These are phyloP conservation scores for Trichomonascus vanleenenianus DNA, from an alignment of 805 yeast species.

Conservation along the genomic window DNA sequence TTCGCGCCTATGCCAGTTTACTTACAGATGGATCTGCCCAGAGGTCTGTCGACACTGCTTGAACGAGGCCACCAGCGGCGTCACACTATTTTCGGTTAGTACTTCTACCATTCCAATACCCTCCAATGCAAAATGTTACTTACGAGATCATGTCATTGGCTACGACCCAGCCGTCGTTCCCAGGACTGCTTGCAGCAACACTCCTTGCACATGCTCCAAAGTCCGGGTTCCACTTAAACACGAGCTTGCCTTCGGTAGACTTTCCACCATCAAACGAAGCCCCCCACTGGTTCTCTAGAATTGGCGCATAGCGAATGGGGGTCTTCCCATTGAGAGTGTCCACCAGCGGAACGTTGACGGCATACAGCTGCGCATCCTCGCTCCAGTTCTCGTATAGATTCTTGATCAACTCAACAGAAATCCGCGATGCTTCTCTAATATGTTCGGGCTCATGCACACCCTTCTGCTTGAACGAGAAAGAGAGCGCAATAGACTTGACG, in stretches of 20 bases:
- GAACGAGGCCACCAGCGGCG: slow-evolving; percentile 69
- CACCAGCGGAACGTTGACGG: slow-evolving; percentile 79
- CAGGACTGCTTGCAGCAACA: slow-evolving; percentile 35
- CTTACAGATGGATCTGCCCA: slow-evolving; percentile 52
- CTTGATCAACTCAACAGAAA: slow-evolving; percentile 56
- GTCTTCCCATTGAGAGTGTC: slow-evolving; percentile 49
- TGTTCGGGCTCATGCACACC: slow-evolving; percentile 41
- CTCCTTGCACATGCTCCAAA: slow-evolving; percentile 58
- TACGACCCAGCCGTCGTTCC: slow-evolving; percentile 66
- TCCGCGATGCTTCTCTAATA: slow-evolving; percentile 56
- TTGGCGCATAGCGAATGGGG: slow-evolving; percentile 65
- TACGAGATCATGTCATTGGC: slow-evolving; percentile 52
- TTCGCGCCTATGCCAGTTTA: slow-evolving; percentile 5
- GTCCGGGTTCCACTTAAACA: slow-evolving; percentile 79
- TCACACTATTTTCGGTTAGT: slow-evolving; percentile 37
- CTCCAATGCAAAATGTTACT: slow-evolving; percentile 9
- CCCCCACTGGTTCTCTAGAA: slow-evolving; percentile 74
- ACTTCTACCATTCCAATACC: not conserved
- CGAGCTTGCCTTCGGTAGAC: slow-evolving; percentile 30
- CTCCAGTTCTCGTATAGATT: slow-evolving; percentile 56
- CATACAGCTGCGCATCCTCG: slow-evolving; percentile 55
- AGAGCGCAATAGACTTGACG: slow-evolving; percentile 64
- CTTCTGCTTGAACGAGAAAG: slow-evolving; percentile 66
- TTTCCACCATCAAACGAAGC: slow-evolving; percentile 41
- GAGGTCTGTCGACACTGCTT: slow-evolving; percentile 39